Evolutionary conservation across 768 basidiomycete genomes (phyloP).

Genomic region (Asterophora lycoperdoides): DNA sequence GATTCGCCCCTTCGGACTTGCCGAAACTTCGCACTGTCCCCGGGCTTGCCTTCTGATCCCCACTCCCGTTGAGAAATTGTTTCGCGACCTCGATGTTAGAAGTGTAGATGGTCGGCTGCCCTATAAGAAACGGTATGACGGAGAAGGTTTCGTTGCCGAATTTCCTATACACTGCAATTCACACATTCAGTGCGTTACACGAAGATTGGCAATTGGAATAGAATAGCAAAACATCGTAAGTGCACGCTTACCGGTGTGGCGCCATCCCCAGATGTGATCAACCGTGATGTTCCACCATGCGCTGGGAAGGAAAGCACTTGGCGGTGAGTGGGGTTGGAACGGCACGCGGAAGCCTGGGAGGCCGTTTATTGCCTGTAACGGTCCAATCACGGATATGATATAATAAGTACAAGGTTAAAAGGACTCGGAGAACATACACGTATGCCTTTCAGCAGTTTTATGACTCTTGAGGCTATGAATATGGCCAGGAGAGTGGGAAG

Average conservation of each 20-base stretch:
- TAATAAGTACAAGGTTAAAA: not conserved
- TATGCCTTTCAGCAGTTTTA: slow-evolving; percentile 3
- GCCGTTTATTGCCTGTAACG: slow-evolving; percentile 27
- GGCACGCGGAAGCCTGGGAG: slow-evolving; percentile 35
- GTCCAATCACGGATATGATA: not conserved
- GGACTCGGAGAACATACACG: not conserved
- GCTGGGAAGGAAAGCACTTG: slow-evolving; percentile 32
- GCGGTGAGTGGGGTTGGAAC: slow-evolving; percentile 33
- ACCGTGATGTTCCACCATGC: slow-evolving; percentile 39
- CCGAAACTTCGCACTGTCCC: not conserved
- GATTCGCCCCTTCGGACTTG: not conserved
- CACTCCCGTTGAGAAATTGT: slow-evolving; percentile 30
- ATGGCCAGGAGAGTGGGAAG: not conserved
- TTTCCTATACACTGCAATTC: slow-evolving; percentile 28
- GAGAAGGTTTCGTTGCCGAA: slow-evolving; percentile 35
- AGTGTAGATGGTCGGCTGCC: slow-evolving; percentile 33
- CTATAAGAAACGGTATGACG: slow-evolving; percentile 33
- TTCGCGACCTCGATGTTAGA: slow-evolving; percentile 44
- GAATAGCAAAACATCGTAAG: not conserved
- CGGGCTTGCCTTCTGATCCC: slow-evolving; percentile 33
- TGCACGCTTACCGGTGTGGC: not conserved
- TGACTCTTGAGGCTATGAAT: not conserved
- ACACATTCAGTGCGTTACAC: not conserved
- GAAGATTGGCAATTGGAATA: not conserved
- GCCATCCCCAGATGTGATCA: slow-evolving; percentile 10